These are phyloP conservation scores for Fonsecaea multimorphosa DNA, from an alignment of 2,329 filamentous ascomycete species.

Conservation along the genomic window DNA sequence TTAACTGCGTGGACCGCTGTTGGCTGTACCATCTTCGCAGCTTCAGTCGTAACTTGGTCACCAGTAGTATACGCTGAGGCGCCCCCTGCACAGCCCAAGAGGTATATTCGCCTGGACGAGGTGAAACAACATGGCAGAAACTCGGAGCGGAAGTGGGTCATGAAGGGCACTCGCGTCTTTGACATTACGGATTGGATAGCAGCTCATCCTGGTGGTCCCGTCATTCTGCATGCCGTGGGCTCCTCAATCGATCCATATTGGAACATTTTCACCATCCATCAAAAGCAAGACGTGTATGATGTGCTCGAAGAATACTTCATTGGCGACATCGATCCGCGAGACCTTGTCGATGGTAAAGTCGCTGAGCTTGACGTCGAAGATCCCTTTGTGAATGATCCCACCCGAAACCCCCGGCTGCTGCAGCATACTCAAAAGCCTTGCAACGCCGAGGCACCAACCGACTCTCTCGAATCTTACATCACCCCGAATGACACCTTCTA, in stretches of 20 bases:
- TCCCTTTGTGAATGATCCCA: slow-evolving; percentile 60
- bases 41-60: slow-evolving; percentile 4
- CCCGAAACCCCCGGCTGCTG: slow-evolving; percentile 58
- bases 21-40: slow-evolving; percentile 13
- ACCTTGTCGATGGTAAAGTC: slow-evolving; percentile 64
- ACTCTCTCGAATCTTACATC: slow-evolving; percentile 58
- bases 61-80: slow-evolving; percentile 31
- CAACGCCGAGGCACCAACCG: slow-evolving; percentile 66
- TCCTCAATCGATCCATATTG: slow-evolving; percentile 71
- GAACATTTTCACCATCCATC: slow-evolving; percentile 73
- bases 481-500: slow-evolving; percentile 65
- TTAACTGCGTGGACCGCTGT: slow-evolving; percentile 4
- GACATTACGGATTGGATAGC: slow-evolving; percentile 73
- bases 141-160: slow-evolving; percentile 67
- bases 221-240: slow-evolving; percentile 70
- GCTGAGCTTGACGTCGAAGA: slow-evolving; percentile 49
- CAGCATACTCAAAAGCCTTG: slow-evolving; percentile 62
- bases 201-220: slow-evolving; percentile 70
- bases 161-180: slow-evolving; percentile 69
- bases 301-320: slow-evolving; percentile 70
- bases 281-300: slow-evolving; percentile 67
- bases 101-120: slow-evolving; percentile 37
- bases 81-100: slow-evolving; percentile 10
- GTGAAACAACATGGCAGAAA: slow-evolving; percentile 45
- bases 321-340: slow-evolving; percentile 64